phyloP scores from a whole-genome alignment of 176 grass and related monocot species.

The Triticum monococcum region DNA sequence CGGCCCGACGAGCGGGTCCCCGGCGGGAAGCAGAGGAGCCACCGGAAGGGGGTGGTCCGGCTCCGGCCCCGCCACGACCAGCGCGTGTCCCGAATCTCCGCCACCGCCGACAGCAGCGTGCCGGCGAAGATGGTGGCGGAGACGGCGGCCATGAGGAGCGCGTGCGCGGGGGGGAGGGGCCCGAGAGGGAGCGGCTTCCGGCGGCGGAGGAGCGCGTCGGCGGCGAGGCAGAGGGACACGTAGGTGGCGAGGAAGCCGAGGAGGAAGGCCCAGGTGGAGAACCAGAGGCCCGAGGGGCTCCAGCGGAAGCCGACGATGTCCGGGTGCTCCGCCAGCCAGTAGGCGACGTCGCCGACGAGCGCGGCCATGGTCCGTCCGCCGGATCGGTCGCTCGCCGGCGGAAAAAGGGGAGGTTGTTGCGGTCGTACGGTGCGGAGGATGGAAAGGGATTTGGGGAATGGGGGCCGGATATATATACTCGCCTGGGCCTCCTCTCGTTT shows the following conservation, averaged over 20 bases:
- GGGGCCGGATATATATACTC: conserved; percentile 17
- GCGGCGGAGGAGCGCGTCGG: conserved; percentile 39
- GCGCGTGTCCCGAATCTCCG: conserved; percentile 88
- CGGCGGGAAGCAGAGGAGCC: conserved; percentile 89
- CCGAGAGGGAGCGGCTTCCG: conserved; percentile 49
- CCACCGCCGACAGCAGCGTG: conserved; percentile 57
- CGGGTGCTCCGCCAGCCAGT: conserved; percentile 93
- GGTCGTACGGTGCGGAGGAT: not conserved
- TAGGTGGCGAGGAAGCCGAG: conserved; percentile 53
- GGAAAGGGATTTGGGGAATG: conserved; percentile 19
- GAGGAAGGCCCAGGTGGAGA: conserved; percentile 86
- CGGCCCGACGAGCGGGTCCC: conserved; percentile 76
- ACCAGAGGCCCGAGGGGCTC: conserved; percentile 59
- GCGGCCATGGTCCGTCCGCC: conserved; percentile 9
- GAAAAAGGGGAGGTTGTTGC: not conserved
- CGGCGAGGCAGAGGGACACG: conserved; percentile 40
- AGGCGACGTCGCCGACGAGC: conserved; percentile 20
- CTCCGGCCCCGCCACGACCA: conserved; percentile 86
- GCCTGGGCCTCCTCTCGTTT: not conserved
- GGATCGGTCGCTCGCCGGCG: not conserved
- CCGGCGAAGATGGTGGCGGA: conserved; percentile 67
- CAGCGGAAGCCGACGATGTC: conserved; percentile 86
- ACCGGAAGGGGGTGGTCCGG: conserved; percentile 64
- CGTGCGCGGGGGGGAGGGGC: conserved; percentile 56
- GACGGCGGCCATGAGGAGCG: conserved; percentile 58